Evolutionary conservation across 345 rosid species (phyloP), one percentile per base, ranked within the genome.

Genomic region (Moricandia arvensis): DNA sequence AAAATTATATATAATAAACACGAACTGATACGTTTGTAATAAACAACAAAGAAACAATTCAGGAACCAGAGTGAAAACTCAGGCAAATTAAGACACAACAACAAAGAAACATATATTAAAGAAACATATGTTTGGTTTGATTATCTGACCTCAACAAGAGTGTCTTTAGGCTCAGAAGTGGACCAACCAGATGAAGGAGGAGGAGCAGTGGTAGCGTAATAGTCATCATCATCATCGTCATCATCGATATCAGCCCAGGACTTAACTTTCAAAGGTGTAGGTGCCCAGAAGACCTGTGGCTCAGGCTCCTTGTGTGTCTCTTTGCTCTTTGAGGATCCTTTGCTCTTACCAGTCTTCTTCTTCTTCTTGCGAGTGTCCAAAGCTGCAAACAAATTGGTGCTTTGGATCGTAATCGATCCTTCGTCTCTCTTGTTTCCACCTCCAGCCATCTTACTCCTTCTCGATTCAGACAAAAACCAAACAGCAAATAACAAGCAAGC

Each of bases 221-320:
- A 87, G 66, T 87, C 91, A 24, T 79, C 81, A 12, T 87, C 91
- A 0, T 79, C 81, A 34, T 87, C 91, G 1, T 87, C 90, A 4
- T 85, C 88, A 47, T 83, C 88, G 3, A 87, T 79, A 78, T 87
- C 91, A 5, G 87, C 91, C 91, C 91, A 87, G 15, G 88, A 83
- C 75, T 77, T 79, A 31, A 38, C 82, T 63, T 72, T 85, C 68
- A 85, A 65, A 0, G 88, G 87, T 15, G 85, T 62, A 54, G 87
- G 87, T 0, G 83, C 75, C 91, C 91, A 87, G 64, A 82, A 8
- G n/a, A 87, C 88, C 72, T 57, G 81, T 27, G 83, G 66, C 79
- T 80, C 86, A 15, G 82, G 72, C 75, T 79, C 85, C 81, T 83
- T 82, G 30, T 61, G 57, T 41, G 68, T 31, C 47, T 71, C 75